A percentile compares a stretch with the other conserved stretches of the same genome.
phyloP scores from a whole-genome alignment of 2,329 filamentous ascomycete genomes.

The Westerdykella aurantiaca region DNA sequence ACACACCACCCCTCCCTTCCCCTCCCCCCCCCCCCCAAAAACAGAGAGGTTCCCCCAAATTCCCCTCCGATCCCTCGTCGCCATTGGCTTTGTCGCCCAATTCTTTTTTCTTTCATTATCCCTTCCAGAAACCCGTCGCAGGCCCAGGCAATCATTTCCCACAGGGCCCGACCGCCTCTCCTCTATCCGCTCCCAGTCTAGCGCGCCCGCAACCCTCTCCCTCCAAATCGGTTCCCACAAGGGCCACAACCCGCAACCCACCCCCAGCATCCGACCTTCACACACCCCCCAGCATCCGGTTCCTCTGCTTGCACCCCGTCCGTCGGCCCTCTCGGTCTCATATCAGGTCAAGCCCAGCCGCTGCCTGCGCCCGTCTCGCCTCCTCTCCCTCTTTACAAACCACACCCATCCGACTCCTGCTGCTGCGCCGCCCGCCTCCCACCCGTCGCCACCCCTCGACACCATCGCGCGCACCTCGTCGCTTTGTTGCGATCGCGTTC shows the following conservation, averaged over 20 bases:
- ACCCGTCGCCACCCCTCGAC: too few relatives aligned
- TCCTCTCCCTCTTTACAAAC: neutral
- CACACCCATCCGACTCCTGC: neutral
- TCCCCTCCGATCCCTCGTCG: constrained; percentile 14
- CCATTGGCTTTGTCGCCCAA: constrained; percentile 23
- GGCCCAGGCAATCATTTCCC: constrained; percentile 18
- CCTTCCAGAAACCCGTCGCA: constrained; percentile 8
- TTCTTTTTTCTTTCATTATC: too few relatives aligned
- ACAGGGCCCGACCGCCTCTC: constrained; percentile 14
- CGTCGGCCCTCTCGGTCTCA: neutral
- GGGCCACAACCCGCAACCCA: neutral
- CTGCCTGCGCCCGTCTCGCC: neutral
- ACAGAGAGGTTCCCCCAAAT: constrained; percentile 21
- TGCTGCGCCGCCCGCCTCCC: neutral
- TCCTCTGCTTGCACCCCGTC: too few relatives aligned
- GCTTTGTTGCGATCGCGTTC: neutral
- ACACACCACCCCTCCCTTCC: constrained; percentile 1
- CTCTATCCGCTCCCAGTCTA: constrained; percentile 14
- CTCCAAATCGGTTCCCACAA: constrained; percentile 6
- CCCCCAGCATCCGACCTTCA: too few relatives aligned
- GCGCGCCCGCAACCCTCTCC: constrained; percentile 8
- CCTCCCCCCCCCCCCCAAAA: constrained; percentile 3
- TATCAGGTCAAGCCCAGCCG: neutral
- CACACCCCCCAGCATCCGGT: too few relatives aligned
- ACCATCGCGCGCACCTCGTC: neutral